These are phyloP conservation scores for Populus hybrid DNA, from an alignment of 441 rosid species.

Conservation along the genomic window DNA sequence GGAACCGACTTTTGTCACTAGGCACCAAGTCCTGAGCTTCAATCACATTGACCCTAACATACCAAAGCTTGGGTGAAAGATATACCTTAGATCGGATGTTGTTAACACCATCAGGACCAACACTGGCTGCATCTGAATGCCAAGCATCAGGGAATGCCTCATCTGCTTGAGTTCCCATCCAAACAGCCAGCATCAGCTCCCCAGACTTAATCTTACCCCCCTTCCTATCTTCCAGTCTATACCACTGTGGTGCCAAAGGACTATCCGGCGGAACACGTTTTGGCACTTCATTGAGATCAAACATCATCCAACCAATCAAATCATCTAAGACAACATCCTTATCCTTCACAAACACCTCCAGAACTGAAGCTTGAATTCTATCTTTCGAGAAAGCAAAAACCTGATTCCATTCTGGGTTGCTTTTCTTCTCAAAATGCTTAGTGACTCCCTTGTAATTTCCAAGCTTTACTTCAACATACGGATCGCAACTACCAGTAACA, in stretches of 20 bases:
- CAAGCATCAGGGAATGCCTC: constrained; percentile 90
- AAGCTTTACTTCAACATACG: constrained; percentile 82
- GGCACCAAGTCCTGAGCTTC: constrained; percentile 86
- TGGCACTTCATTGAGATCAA: constrained; percentile 83
- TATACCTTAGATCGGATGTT: constrained; percentile 77
- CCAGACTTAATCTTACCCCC: constrained; percentile 67
- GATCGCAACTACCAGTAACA: constrained; percentile 76
- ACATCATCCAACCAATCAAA: constrained; percentile 57
- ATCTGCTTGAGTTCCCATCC: constrained; percentile 95
- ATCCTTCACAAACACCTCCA: constrained; percentile 84
- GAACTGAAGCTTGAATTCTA: constrained; percentile 73
- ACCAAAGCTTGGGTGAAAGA: constrained; percentile 84
- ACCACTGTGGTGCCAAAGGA: constrained; percentile 95
- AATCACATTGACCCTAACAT: constrained; percentile 70
- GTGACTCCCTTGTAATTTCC: constrained; percentile 90
- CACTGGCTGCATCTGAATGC: constrained; percentile 80
- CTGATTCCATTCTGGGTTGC: constrained; percentile 90
- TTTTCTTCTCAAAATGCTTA: constrained; percentile 84
- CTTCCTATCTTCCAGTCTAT: constrained; percentile 68
- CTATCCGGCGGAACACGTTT: constrained; percentile 89
- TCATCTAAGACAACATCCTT: constrained; percentile 77
- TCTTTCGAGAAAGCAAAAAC: constrained; percentile 93
- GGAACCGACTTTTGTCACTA: constrained; percentile 53
- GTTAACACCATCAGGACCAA: constrained; percentile 60
- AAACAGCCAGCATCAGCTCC: constrained; percentile 87